Evolutionary conservation across 2,329 filamentous ascomycete genomes (phyloP).

Genomic region (Diplodia seriata): DNA sequence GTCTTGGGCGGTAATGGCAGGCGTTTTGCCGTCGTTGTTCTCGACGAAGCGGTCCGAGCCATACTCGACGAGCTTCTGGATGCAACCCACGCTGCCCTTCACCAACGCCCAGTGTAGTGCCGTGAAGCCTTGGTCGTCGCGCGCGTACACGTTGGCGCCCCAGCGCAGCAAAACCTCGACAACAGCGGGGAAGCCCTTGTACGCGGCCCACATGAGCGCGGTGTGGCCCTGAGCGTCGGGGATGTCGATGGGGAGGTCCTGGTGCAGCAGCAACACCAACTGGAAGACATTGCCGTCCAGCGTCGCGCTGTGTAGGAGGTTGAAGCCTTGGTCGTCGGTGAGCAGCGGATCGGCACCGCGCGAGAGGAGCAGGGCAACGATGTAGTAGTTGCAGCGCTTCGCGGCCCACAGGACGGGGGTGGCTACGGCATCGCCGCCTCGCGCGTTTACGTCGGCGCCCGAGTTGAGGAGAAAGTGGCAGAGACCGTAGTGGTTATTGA

Average conservation of each 20-base stretch:
- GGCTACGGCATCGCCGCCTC: constrained; percentile 92
- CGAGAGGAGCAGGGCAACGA: constrained; percentile 89
- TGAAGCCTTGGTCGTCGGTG: constrained; percentile 95
- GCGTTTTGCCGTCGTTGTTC: constrained; percentile 89
- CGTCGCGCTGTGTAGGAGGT: constrained; percentile 94
- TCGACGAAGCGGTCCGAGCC: constrained; percentile 91
- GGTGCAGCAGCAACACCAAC: constrained; percentile 86
- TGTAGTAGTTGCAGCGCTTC: constrained; percentile 95
- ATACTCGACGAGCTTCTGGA: constrained; percentile 94
- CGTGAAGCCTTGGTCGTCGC: constrained; percentile 91
- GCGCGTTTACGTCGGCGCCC: constrained; percentile 91
- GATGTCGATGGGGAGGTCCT: constrained; percentile 93
- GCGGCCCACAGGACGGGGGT: constrained; percentile 97
- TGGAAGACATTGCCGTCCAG: constrained; percentile 96
- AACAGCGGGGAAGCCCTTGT: constrained; percentile 92
- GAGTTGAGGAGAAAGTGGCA: constrained; percentile 90
- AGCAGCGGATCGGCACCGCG: constrained; percentile 91
- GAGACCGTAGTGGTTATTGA: constrained; percentile 98
- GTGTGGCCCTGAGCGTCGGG: constrained; percentile 91
- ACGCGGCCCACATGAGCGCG: constrained; percentile 97
- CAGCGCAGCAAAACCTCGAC: constrained; percentile 92
- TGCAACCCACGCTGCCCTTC: constrained; percentile 86
- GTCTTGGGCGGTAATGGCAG: constrained; percentile 81
- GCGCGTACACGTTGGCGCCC: constrained; percentile 91
- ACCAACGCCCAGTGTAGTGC: constrained; percentile 96